Evolutionary conservation across 1,284 basidiomycete genomes (phyloP).

Genomic region (Neotropicomus parvogracilis): DNA sequence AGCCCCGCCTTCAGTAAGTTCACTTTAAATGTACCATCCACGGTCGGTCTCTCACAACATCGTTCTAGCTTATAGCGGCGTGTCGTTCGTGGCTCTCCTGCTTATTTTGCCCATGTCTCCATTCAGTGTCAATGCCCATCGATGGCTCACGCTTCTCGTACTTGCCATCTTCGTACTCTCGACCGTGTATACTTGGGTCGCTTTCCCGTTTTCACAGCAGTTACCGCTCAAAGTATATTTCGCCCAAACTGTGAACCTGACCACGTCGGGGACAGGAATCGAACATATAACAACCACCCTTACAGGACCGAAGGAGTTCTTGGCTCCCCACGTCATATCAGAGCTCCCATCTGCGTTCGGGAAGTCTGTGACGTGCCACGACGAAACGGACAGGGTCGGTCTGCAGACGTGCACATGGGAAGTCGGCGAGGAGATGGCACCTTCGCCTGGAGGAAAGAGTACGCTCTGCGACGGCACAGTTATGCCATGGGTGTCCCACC

Average conservation of each 20-base stretch:
- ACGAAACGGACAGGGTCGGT: slow-evolving; percentile 20
- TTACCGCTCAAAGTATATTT: slow-evolving; percentile 68
- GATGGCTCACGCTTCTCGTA: slow-evolving; percentile 41
- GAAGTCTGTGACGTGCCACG: slow-evolving; percentile 21
- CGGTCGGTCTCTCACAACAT: slow-evolving; percentile 2
- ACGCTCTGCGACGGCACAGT: not conserved
- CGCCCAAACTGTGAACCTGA: slow-evolving; percentile 53
- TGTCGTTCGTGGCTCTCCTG: slow-evolving; percentile 46
- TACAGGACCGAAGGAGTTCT: slow-evolving; percentile 44
- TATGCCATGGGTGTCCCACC: slow-evolving; percentile 34
- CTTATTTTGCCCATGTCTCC: slow-evolving; percentile 60
- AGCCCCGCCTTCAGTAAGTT: slow-evolving; percentile 45
- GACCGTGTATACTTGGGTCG: slow-evolving; percentile 44
- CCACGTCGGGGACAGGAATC: slow-evolving; percentile 18
- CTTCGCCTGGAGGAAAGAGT: slow-evolving; percentile 30
- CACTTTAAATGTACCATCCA: not conserved
- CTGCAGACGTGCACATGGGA: slow-evolving; percentile 39
- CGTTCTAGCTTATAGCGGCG: slow-evolving; percentile 48
- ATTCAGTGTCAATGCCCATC: slow-evolving; percentile 55
- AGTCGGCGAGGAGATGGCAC: slow-evolving; percentile 31
- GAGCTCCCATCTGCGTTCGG: slow-evolving; percentile 52
- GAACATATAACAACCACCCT: slow-evolving; percentile 39
- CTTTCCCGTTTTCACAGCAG: slow-evolving; percentile 60
- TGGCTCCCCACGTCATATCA: slow-evolving; percentile 44
- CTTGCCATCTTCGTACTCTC: slow-evolving; percentile 43